Conservation (phyloP, 164 flowering plant species). For the Malania oleifera region DNA sequence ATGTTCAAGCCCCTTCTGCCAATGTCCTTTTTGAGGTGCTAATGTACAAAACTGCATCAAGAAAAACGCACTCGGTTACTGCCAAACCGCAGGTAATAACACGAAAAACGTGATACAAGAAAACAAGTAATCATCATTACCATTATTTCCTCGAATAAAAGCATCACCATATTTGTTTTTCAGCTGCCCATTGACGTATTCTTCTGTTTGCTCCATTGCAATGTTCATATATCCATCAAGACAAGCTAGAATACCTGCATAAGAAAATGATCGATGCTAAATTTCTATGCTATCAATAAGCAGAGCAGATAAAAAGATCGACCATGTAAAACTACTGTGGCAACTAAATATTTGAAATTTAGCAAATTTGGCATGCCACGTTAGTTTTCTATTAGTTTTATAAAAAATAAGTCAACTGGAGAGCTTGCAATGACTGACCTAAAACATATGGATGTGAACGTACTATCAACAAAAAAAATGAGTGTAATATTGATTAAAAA, state of each 20-base stretch:
- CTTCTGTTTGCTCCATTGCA: slow-evolving; percentile 99
- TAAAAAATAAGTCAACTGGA: too few species aligned
- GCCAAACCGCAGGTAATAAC: not conserved
- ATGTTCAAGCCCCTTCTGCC: slow-evolving; percentile 69
- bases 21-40: slow-evolving; percentile 87
- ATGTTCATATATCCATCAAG: slow-evolving; percentile 98
- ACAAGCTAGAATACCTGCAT: slow-evolving; percentile 89
- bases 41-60: slow-evolving; percentile 75
- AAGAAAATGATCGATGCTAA: too few species aligned
- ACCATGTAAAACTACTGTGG: too few species aligned
- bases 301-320: too few species aligned
- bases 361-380: too few species aligned
- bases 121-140: slow-evolving; percentile 26
- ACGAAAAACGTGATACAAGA: not conserved
- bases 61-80: not conserved
- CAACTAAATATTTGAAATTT: too few species aligned
- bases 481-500: too few species aligned
- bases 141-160: slow-evolving; percentile 96
- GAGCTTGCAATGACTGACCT: too few species aligned
- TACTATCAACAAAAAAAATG: too few species aligned
- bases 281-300: too few species aligned
- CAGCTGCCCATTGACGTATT: slow-evolving; percentile 94
- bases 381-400: too few species aligned
- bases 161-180: slow-evolving; percentile 98
- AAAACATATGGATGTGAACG: too few species aligned